These are phyloP conservation scores for Neckera pumila DNA, from an alignment of 225 moss, liverwort and hornwort genomes.

Conservation along the genomic window DNA sequence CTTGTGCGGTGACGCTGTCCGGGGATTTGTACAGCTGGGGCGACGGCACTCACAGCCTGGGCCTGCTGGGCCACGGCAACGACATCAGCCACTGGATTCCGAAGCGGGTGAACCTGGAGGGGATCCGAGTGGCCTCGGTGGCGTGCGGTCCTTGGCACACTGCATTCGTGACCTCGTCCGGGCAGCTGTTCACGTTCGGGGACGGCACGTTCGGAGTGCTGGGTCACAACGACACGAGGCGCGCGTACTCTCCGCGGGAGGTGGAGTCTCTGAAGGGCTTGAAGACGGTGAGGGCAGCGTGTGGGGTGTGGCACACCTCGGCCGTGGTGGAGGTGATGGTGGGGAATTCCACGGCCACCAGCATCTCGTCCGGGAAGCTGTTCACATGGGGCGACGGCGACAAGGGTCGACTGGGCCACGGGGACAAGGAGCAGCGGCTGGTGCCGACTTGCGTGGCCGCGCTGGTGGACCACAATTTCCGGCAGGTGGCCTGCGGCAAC, in stretches of 20 bases:
- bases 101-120: slow-evolving; percentile 87
- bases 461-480: slow-evolving; percentile 89
- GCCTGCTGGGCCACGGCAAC: slow-evolving; percentile 94
- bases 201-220: slow-evolving; percentile 98
- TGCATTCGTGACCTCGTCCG: slow-evolving; percentile 80
- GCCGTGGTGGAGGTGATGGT: slow-evolving; percentile 99
- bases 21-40: slow-evolving; percentile 99
- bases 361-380: slow-evolving; percentile 87
- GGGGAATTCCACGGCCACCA: slow-evolving; percentile 69
- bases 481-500: slow-evolving; percentile 87
- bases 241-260: slow-evolving; percentile 73
- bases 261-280: slow-evolving; percentile 94
- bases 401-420: slow-evolving; percentile 86
- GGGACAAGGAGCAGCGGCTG: slow-evolving; percentile 93
- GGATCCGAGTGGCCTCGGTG: slow-evolving; percentile 74
- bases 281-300: slow-evolving; percentile 90
- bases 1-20: slow-evolving; percentile 79
- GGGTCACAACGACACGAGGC: slow-evolving; percentile 86
- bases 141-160: slow-evolving; percentile 99
- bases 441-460: slow-evolving; percentile 97
- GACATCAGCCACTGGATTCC: slow-evolving; percentile 99
- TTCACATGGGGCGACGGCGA: slow-evolving; percentile 99
- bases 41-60: slow-evolving; percentile 94
- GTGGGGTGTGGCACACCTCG: slow-evolving; percentile 98
- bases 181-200: slow-evolving; percentile 94